phyloP scores from a whole-genome alignment of 2,329 filamentous ascomycete species.

The Graphiopsis chlorocephala region DNA sequence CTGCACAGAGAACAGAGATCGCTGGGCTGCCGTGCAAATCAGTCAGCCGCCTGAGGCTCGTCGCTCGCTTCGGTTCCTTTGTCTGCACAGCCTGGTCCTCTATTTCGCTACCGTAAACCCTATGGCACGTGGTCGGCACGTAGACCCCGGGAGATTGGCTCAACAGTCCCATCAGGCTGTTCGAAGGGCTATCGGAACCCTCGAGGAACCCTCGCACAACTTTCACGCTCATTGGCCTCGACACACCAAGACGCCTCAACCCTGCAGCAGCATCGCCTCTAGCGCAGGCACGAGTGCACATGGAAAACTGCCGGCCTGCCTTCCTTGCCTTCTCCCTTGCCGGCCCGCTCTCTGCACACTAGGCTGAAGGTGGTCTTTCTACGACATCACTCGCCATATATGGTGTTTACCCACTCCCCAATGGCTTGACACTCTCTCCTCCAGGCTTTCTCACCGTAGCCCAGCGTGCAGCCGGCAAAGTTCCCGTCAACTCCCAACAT shows the following conservation, averaged over 20 bases:
- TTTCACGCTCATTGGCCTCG: not conserved
- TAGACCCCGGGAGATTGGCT: slow-evolving; percentile 2
- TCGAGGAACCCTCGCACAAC: not conserved
- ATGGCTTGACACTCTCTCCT: not conserved
- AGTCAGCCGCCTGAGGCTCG: not conserved
- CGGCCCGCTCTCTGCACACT: slow-evolving; percentile 2
- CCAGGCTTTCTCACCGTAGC: not conserved
- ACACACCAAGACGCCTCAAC: not conserved
- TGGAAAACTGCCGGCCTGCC: slow-evolving; percentile 8
- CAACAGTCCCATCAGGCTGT: not conserved
- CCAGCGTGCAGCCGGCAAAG: not conserved
- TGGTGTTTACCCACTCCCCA: not conserved
- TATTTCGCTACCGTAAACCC: not conserved
- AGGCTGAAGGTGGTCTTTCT: not conserved
- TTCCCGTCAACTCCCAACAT: not conserved
- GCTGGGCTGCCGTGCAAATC: not conserved
- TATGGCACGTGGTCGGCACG: slow-evolving; percentile 11
- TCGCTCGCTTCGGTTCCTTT: not conserved
- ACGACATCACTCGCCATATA: slow-evolving; percentile 9
- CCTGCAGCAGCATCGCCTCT: slow-evolving; percentile 10
- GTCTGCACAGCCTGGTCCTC: not conserved
- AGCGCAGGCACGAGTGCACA: slow-evolving; percentile 2
- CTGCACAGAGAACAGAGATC: not conserved
- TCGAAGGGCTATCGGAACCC: not conserved
- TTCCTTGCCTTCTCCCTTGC: not conserved